phyloP scores from a whole-genome alignment of 352 stramenopile genomes.

The Plasmopara halstedii region DNA sequence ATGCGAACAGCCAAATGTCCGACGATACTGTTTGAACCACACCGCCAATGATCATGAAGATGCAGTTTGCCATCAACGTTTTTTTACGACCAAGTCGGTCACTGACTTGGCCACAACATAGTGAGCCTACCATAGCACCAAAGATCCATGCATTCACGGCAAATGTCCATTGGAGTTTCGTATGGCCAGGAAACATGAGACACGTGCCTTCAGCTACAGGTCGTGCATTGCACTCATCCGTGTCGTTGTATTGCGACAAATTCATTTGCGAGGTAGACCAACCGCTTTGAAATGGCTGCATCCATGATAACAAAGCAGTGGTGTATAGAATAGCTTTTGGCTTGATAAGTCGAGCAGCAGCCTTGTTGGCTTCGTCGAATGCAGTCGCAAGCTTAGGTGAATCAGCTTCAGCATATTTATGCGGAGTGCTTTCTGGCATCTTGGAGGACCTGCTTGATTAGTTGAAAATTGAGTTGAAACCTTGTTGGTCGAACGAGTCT shows the following conservation, averaged over 20 bases:
- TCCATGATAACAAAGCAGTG: conserved; percentile 16
- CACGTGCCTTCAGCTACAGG: not conserved
- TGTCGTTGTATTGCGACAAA: conserved; percentile 2
- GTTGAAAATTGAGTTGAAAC: not conserved
- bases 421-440: not conserved
- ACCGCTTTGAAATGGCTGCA: conserved; percentile 20
- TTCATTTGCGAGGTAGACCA: conserved; percentile 2
- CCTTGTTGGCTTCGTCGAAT: conserved; percentile 22
- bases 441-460: not conserved
- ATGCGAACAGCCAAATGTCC: conserved; percentile 16
- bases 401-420: conserved; percentile 8
- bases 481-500: conserved; percentile 6
- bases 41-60: conserved; percentile 36
- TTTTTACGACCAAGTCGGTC: conserved; percentile 16
- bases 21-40: conserved; percentile 8
- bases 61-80: conserved; percentile 17
- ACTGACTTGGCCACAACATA: conserved; percentile 18
- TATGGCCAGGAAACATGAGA: conserved; percentile 2
- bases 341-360: conserved; percentile 17
- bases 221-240: not conserved
- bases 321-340: conserved; percentile 21
- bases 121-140: conserved; percentile 14
- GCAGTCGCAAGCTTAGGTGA: conserved; percentile 10
- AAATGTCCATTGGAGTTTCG: conserved; percentile 4
- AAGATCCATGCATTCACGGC: conserved; percentile 22